Evolutionary conservation across 768 basidiomycete genomes (phyloP).

Genomic region (Lanmaoa rubissima): DNA sequence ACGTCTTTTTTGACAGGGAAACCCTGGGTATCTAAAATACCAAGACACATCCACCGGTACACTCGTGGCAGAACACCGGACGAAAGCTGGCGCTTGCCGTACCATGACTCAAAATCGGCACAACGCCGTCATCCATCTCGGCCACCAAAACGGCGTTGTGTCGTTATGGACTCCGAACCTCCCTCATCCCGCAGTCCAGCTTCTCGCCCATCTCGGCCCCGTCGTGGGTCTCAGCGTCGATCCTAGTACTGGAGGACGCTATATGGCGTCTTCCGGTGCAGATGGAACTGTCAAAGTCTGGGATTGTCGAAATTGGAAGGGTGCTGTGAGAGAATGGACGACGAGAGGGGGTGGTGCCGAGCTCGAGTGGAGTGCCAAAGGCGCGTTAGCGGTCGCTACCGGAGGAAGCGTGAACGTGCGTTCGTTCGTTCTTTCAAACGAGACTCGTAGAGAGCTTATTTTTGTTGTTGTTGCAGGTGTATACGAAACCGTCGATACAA

Average conservation of each 20-base stretch:
- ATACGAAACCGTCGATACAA: conserved; percentile 65
- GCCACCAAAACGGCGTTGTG: conserved; percentile 94
- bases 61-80: conserved; percentile 82
- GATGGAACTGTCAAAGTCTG: conserved; percentile 93
- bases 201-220: conserved; percentile 89
- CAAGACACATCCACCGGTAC: conserved; percentile 95
- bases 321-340: conserved; percentile 76
- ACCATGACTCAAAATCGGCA: conserved; percentile 90
- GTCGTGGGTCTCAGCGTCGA: conserved; percentile 81
- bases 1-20: conserved; percentile 49
- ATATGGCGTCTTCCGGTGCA: conserved; percentile 86
- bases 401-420: conserved; percentile 84
- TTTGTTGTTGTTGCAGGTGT: conserved; percentile 49
- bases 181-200: conserved; percentile 85
- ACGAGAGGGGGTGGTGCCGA: conserved; percentile 66
- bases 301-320: conserved; percentile 97
- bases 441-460: background rate
- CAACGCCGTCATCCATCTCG: conserved; percentile 91
- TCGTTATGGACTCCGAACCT: conserved; percentile 97
- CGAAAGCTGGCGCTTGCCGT: conserved; percentile 80
- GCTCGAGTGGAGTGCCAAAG: conserved; percentile 84
- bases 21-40: conserved; percentile 90
- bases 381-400: conserved; percentile 75
- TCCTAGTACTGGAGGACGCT: conserved; percentile 79
- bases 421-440: background rate